These are phyloP conservation scores for Trichosporon sp. DNA, from an alignment of 1,284 basidiomycete species.

Conservation along the genomic window DNA sequence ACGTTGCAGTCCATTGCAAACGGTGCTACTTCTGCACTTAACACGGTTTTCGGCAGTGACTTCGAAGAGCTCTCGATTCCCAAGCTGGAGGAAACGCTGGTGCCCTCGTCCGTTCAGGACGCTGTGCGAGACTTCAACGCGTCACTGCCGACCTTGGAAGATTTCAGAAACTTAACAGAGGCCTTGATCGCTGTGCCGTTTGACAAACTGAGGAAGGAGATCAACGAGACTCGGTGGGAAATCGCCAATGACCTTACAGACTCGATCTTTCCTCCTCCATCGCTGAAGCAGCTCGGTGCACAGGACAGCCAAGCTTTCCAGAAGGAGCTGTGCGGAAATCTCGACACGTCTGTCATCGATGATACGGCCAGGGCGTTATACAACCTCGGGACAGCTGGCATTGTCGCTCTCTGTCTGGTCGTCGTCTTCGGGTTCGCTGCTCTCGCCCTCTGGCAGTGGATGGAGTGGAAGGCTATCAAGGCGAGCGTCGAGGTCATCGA, in stretches of 20 bases:
- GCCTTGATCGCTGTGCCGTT: constrained; percentile 75
- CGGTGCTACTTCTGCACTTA: too few relatives aligned
- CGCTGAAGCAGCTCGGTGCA: constrained; percentile 29
- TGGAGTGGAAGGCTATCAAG: constrained; percentile 38
- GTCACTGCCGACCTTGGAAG: constrained; percentile 71
- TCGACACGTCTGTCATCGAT: constrained; percentile 79
- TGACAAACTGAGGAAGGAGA: constrained; percentile 74
- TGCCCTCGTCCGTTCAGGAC: constrained; percentile 74
- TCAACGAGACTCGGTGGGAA: constrained; percentile 75
- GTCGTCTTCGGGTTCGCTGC: constrained; percentile 44
- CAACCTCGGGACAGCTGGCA: constrained; percentile 70
- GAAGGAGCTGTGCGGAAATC: constrained; percentile 59
- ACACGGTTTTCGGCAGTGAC: too few relatives aligned
- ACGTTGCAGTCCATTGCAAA: constrained; percentile 63
- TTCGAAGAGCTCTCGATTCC: constrained; percentile 65
- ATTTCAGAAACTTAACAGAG: constrained; percentile 69
- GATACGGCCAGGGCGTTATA: constrained; percentile 70
- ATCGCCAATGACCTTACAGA: constrained; percentile 61
- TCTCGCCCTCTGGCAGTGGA: constrained; percentile 47
- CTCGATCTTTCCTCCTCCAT: constrained; percentile 66
- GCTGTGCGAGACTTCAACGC: constrained; percentile 69
- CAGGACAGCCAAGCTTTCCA: constrained; percentile 23
- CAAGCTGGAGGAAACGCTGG: constrained; percentile 59
- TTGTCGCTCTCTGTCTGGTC: constrained; percentile 58
- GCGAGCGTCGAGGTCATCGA: constrained; percentile 39